phyloP scores from a whole-genome alignment of 148 eudicot species.

The Suaeda aralocaspica region DNA sequence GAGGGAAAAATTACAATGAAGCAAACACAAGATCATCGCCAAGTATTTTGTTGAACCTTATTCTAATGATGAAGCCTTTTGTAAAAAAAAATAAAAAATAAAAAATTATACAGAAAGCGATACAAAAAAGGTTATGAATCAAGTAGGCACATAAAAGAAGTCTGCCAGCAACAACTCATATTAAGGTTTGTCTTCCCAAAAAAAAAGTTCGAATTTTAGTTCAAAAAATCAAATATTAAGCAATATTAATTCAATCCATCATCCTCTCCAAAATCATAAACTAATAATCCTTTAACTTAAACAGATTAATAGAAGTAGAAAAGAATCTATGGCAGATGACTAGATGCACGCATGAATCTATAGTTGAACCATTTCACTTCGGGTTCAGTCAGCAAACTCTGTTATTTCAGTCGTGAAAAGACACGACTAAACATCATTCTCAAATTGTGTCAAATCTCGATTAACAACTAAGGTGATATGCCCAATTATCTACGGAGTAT shows the following conservation, averaged over 20 bases:
- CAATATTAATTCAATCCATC: background rate
- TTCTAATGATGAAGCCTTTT: background rate
- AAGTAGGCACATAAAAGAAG: background rate
- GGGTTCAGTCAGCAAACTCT: background rate
- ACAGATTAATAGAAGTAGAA: too few species aligned
- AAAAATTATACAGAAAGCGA: too few species aligned
- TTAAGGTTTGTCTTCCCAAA: background rate
- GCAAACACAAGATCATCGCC: constrained; percentile 4
- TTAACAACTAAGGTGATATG: background rate
- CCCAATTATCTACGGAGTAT: background rate
- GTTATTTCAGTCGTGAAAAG: background rate
- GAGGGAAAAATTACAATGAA: background rate
- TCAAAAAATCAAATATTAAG: background rate
- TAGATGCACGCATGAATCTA: background rate
- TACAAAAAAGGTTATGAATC: background rate
- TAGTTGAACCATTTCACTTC: background rate
- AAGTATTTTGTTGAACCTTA: background rate
- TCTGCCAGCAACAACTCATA: background rate
- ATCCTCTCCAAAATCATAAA: too few species aligned
- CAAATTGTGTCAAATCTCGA: background rate
- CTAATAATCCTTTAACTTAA: too few species aligned
- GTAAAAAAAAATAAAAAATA: too few species aligned
- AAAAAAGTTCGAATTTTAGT: background rate
- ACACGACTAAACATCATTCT: background rate
- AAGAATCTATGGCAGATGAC: too few species aligned